A percentile compares a stretch with the other conserved stretches of the same genome.
phyloP scores from a whole-genome alignment of 306 rosid species.

The Hippophae tibetana region DNA sequence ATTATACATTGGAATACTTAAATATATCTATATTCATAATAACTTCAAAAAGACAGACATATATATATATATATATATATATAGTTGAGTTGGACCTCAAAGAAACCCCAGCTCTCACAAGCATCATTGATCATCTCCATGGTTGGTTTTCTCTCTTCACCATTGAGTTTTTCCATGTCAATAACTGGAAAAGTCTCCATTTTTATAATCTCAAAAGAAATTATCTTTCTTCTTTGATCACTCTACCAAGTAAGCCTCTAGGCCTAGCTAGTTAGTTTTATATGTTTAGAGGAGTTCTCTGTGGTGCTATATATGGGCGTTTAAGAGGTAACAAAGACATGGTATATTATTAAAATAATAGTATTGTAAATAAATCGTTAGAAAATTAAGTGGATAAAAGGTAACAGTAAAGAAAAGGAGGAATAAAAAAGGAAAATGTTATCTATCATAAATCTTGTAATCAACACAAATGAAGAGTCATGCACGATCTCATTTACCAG shows the following conservation, averaged over 20 bases:
- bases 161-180: slow-evolving; percentile 62
- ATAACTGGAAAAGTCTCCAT: slow-evolving; percentile 60
- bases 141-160: slow-evolving; percentile 46
- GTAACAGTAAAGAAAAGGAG: no score
- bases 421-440: no score
- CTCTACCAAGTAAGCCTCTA: not conserved
- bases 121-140: slow-evolving; percentile 74
- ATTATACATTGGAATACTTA: not conserved
- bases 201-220: not conserved
- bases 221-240: no score
- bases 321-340: not conserved
- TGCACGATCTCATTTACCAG: no score
- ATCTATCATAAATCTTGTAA: no score
- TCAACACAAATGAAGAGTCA: no score
- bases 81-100: slow-evolving; percentile 51
- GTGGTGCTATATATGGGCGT: slow-evolving; percentile 48
- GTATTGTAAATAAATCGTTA: no score
- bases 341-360: no score
- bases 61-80: not conserved
- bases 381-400: no score
- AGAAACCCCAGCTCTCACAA: slow-evolving; percentile 96
- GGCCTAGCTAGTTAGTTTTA: not conserved
- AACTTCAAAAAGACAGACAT: not conserved
- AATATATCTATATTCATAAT: not conserved
- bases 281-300: slow-evolving; percentile 12